Percentiles rank a stretch among this genome's conserved stretches.
Evolutionary conservation across 345 rosid species (phyloP).

Genomic region (Populus davidiana): DNA sequence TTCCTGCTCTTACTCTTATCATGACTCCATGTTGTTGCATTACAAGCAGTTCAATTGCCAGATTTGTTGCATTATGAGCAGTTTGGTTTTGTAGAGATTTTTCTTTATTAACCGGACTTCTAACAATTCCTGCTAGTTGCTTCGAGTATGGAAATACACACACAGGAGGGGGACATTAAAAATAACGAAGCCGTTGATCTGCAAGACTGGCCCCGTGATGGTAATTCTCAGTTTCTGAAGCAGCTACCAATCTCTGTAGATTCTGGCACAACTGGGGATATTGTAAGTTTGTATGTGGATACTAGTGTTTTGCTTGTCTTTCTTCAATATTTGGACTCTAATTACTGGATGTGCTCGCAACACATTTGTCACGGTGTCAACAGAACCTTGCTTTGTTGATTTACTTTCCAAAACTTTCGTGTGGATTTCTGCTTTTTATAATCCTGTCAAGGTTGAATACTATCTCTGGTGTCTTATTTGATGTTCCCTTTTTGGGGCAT

Average conservation of each 20-base stretch:
- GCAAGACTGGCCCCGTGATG: constrained; percentile 20
- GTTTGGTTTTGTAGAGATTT: background rate
- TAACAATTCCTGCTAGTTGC: constrained; percentile 20
- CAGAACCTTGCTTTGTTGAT: background rate
- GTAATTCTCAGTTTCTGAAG: constrained; percentile 24
- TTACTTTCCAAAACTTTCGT: background rate
- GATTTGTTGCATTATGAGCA: background rate
- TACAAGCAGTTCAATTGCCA: background rate
- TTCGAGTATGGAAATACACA: constrained; percentile 17
- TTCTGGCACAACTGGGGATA: constrained; percentile 23
- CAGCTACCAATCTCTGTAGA: constrained; percentile 22
- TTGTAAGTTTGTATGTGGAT: constrained; percentile 19
- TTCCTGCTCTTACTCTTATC: background rate
- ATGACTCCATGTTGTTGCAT: background rate
- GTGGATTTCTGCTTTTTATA: background rate
- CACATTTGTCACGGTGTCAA: background rate
- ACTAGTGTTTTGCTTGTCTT: background rate
- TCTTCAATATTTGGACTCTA: background rate
- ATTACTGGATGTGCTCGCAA: background rate
- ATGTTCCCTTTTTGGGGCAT: background rate
- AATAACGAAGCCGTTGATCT: constrained; percentile 17
- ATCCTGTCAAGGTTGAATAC: background rate
- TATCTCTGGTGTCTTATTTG: background rate
- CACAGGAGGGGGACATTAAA: constrained; percentile 5
- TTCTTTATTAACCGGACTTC: constrained; percentile 6